Base-by-base conservation (phyloP, 2,329 filamentous ascomycete species). In the Cercospora sp. region DNA sequence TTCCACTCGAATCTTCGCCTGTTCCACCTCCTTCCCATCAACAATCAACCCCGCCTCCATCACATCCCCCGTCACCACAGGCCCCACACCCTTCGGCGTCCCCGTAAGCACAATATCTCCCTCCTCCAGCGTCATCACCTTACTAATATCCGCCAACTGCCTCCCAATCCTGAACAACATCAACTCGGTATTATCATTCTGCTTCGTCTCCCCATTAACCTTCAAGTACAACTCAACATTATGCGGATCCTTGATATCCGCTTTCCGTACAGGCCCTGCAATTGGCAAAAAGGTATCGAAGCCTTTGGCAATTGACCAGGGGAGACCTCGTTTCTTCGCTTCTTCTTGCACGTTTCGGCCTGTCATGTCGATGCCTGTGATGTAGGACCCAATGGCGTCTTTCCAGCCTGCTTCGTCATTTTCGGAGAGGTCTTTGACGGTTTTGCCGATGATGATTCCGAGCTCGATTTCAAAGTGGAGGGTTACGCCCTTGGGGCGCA, bases 241-340 rank as follows among this genome's bases (percentile, higher is more conserved):
- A 79, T 98, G 94, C 34, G 95, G 95, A 81, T 98, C 89, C 12
- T 90, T 87, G 74, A 99, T 93, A 72, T 86, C 85, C 40, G 87
- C 85, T 83, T 96, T 97, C 74, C 89, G 84, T 75, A 99, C 96
- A 65, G 92, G 85, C 71, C 90, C 84, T 79, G 90, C 92, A 77
- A 99, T 87, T 67, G 95, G 95, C 62, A 97, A 86, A 84, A 99
- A 99, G 3, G 95, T 98, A 80, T 99, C 95, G 79, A 98, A 99
- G 58, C 95, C 95, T 84, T 99, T 99, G 74, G 92, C 91, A 73
- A 97, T 97, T 76, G 90, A 89, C 95, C 95, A 99, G 7, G 95
- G 95, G 16, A 98, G 89, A 40, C 95, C 93, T 85, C 95, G 97
- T 82, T 91, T 93, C 88, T 98, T 99, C 72, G 94, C 94, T 83